A percentile compares a stretch with the other conserved stretches of the same genome.
Evolutionary conservation across 208 protist species (phyloP).

Genomic region (Leishmania martiniquensis): DNA sequence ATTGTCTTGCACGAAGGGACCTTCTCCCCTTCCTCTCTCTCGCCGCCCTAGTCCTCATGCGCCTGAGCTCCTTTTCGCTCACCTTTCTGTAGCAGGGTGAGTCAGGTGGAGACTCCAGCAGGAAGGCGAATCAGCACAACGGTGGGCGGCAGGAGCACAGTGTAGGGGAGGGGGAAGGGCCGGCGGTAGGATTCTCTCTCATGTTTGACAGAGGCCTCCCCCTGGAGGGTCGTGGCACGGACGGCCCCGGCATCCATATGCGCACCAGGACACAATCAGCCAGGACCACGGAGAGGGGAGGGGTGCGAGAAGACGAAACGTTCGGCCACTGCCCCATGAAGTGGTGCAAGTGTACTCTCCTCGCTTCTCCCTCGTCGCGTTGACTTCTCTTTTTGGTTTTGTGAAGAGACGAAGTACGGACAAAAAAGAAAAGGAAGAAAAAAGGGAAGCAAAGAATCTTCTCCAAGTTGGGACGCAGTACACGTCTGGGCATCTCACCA

Average conservation of each 20-base stretch:
- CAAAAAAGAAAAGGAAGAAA: conserved; percentile 2
- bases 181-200: background rate
- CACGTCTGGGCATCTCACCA: no score
- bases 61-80: background rate
- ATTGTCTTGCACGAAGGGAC: background rate
- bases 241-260: background rate
- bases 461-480: background rate
- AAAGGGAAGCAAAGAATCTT: conserved; percentile 17
- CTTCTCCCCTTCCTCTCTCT: background rate
- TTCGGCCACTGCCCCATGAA: background rate
- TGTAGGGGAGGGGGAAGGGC: background rate
- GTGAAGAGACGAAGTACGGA: background rate
- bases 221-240: background rate
- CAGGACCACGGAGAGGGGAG: background rate
- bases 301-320: background rate
- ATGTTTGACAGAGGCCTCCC: background rate
- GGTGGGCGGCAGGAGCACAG: no score
- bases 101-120: background rate
- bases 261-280: background rate
- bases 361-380: conserved; percentile 7
- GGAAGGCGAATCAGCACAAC: background rate
- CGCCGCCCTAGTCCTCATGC: background rate
- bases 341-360: background rate
- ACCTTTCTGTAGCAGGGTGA: background rate
- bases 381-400: background rate